phyloP scores from a whole-genome alignment of 768 basidiomycete genomes.

The Suillus occidentalis region DNA sequence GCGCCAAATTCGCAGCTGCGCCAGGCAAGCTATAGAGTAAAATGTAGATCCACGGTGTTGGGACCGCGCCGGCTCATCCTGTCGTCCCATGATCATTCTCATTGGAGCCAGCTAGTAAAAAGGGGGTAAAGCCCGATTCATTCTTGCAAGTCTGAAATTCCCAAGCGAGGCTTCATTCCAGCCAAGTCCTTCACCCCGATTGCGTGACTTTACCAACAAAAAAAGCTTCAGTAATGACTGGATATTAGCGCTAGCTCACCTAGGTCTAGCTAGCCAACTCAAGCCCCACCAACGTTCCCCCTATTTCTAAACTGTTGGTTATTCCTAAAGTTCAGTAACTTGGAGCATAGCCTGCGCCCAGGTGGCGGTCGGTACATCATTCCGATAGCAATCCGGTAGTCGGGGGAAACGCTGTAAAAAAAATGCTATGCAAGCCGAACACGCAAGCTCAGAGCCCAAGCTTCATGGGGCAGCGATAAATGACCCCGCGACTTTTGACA shows the following conservation, averaged over 20 bases:
- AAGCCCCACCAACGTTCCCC: not conserved
- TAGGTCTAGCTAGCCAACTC: too few species aligned
- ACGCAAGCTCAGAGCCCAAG: not conserved
- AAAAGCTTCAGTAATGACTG: too few species aligned
- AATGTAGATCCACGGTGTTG: not conserved
- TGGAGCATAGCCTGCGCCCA: not conserved
- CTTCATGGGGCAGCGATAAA: not conserved
- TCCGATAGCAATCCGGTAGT: not conserved
- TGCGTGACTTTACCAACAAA: too few species aligned
- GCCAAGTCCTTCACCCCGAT: not conserved
- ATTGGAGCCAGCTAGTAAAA: not conserved
- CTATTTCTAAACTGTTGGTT: not conserved
- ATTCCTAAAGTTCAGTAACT: not conserved
- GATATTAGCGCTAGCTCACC: not conserved
- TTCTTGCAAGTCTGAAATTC: not conserved
- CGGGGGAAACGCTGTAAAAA: not conserved
- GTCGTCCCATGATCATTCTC: not conserved
- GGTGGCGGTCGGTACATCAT: not conserved
- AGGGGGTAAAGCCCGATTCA: not conserved
- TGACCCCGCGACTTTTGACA: conserved; percentile 3
- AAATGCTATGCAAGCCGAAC: not conserved
- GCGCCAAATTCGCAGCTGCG: not conserved
- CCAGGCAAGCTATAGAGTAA: not conserved
- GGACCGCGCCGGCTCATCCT: not conserved
- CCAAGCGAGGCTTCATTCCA: not conserved